Percentiles rank a stretch among this genome's conserved stretches.
These are phyloP conservation scores for Cutaneotrichosporon cutaneum DNA, from an alignment of 1,284 basidiomycete genomes.

Conservation along the genomic window DNA sequence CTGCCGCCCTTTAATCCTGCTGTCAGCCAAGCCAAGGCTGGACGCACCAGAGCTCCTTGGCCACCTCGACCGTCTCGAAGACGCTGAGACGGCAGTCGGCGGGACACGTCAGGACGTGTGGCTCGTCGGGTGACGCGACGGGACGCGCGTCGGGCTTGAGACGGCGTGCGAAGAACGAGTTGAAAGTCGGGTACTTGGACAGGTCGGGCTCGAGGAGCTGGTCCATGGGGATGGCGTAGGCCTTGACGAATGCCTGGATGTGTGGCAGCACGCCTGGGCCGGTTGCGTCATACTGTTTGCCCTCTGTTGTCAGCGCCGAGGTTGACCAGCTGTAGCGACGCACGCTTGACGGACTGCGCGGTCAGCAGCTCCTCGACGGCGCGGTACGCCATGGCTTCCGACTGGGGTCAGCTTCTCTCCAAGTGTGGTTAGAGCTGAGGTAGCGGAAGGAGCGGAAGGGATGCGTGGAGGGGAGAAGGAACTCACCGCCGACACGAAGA, in stretches of 20 bases:
- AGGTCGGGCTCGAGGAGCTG: conserved; percentile 69
- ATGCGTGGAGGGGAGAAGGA: no score
- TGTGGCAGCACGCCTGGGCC: conserved; percentile 55
- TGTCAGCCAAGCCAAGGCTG: neutral
- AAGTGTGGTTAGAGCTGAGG: no score
- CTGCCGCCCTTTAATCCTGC: conserved; percentile 70
- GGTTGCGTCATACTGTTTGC: conserved; percentile 51
- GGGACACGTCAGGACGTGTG: conserved; percentile 61
- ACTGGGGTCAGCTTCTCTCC: conserved; percentile 40
- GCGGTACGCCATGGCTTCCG: conserved; percentile 60
- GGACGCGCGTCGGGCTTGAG: conserved; percentile 67
- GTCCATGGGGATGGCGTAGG: conserved; percentile 64
- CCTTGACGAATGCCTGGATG: conserved; percentile 70
- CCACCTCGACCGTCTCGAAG: conserved; percentile 62
- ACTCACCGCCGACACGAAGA: conserved; percentile 58
- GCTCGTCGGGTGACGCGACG: conserved; percentile 62
- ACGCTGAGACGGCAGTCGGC: conserved; percentile 75
- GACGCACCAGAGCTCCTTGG: conserved; percentile 65
- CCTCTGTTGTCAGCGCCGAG: conserved; percentile 36
- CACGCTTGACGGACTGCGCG: conserved; percentile 65
- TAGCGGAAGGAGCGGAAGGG: neutral
- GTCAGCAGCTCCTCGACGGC: conserved; percentile 63
- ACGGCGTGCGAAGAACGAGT: conserved; percentile 75
- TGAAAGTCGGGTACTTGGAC: conserved; percentile 67
- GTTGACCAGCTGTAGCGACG: conserved; percentile 18